Evolutionary conservation across 139 green algal genomes (phyloP).

Genomic region (Tetraselmis striata): DNA sequence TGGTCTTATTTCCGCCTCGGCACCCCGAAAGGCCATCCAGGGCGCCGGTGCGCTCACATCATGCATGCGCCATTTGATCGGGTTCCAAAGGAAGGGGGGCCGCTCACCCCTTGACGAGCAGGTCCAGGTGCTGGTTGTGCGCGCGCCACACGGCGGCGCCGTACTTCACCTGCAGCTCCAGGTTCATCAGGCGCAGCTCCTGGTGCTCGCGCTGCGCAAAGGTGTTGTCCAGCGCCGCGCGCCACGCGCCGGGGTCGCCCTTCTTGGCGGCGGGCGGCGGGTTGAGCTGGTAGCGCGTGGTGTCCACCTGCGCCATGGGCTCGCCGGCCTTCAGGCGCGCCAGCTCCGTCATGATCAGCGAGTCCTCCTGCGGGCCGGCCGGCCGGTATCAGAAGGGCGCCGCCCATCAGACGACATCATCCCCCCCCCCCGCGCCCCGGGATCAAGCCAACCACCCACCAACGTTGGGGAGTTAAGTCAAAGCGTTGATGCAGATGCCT

Average conservation of each 20-base stretch:
- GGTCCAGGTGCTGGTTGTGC: conserved; percentile 33
- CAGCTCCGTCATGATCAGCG: neutral
- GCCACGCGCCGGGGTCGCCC: conserved; percentile 53
- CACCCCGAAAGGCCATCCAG: no score
- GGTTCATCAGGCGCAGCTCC: conserved; percentile 49
- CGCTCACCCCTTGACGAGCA: conserved; percentile 11
- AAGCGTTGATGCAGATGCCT: neutral
- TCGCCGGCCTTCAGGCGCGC: conserved; percentile 24
- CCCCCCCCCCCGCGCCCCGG: neutral
- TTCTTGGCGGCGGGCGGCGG: conserved; percentile 38
- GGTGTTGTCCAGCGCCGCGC: conserved; percentile 55
- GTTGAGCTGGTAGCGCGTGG: conserved; percentile 51
- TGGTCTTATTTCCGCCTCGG: no score
- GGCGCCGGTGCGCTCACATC: no score
- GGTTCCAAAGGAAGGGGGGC: no score
- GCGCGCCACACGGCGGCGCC: conserved; percentile 57
- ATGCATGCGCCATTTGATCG: no score
- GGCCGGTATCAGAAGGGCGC: no score
- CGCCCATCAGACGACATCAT: neutral
- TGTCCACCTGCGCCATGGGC: conserved; percentile 54
- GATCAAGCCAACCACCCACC: neutral
- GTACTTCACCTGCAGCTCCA: conserved; percentile 72
- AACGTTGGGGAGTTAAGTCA: neutral
- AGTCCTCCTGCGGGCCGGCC: neutral
- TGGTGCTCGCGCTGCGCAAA: conserved; percentile 73